These are phyloP conservation scores for Dictyostelium brefeldianum DNA, from an alignment of 78 protist species.

Conservation along the genomic window DNA sequence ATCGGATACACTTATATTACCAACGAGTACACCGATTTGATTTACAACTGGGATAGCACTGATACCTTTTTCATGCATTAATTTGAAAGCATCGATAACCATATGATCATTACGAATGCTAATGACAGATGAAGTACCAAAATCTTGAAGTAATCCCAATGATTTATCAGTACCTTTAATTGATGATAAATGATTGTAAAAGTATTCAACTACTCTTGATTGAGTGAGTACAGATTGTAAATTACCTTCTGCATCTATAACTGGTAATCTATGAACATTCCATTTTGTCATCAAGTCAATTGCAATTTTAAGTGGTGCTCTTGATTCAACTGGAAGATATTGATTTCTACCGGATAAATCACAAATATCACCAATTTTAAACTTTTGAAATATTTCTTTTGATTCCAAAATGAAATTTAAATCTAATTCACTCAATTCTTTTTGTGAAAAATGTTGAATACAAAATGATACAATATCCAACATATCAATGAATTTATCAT, in stretches of 20 bases:
- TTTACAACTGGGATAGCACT: constrained; percentile 47
- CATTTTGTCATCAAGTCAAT: constrained; percentile 64
- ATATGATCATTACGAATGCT: constrained; percentile 6
- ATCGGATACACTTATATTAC: constrained; percentile 59
- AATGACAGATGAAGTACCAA: constrained; percentile 16
- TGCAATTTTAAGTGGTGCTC: constrained; percentile 49
- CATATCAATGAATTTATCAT: constrained; percentile 54
- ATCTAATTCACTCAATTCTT: constrained; percentile 37
- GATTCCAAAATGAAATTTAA: constrained; percentile 7
- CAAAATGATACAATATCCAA: constrained; percentile 43
- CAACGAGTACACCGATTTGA: constrained; percentile 31
- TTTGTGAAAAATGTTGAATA: constrained; percentile 34
- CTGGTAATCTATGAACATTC: constrained; percentile 68
- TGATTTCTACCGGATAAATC: constrained; percentile 66
- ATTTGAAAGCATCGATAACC: constrained; percentile 46
- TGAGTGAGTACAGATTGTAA: constrained; percentile 45
- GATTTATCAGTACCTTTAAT: background rate
- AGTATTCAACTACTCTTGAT: constrained; percentile 45
- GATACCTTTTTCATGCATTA: constrained; percentile 47
- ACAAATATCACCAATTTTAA: constrained; percentile 63
- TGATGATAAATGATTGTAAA: background rate
- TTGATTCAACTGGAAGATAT: constrained; percentile 53
- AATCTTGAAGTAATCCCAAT: background rate
- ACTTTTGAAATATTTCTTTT: constrained; percentile 51
- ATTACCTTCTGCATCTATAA: constrained; percentile 58